Evolutionary conservation across 1,284 basidiomycete genomes (phyloP).

Genomic region (Farysia itapuensis): DNA sequence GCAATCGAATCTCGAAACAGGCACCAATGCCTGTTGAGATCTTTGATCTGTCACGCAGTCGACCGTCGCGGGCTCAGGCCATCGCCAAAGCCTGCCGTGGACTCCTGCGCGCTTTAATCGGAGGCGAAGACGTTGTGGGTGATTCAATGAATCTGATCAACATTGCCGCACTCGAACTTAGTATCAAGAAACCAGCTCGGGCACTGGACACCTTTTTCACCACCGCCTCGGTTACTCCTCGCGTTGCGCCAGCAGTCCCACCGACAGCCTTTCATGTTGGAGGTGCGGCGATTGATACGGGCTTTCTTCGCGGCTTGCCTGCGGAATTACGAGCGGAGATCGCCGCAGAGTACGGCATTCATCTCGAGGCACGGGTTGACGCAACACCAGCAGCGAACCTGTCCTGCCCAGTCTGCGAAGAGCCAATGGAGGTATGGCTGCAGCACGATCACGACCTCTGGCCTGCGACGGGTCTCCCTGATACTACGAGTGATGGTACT

Average conservation of each 20-base stretch:
- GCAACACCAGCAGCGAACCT: not conserved
- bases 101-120: conserved; percentile 22
- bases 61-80: conserved; percentile 7
- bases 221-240: not conserved
- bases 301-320: conserved; percentile 29
- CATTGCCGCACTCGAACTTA: conserved; percentile 46
- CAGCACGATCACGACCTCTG: conserved; percentile 51
- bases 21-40: conserved; percentile 48
- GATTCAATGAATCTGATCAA: conserved; percentile 48
- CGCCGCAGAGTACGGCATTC: conserved; percentile 28
- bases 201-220: conserved; percentile 33
- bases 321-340: conserved; percentile 38
- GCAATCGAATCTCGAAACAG: conserved; percentile 35
- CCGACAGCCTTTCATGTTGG: not conserved
- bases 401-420: conserved; percentile 19
- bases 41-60: conserved; percentile 25
- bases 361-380: not conserved
- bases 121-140: conserved; percentile 31
- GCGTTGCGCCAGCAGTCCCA: not conserved
- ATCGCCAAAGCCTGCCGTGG: conserved; percentile 26
- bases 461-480: conserved; percentile 29
- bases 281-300: conserved; percentile 17
- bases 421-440: conserved; percentile 38
- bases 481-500: too few relatives aligned
- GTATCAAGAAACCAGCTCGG: conserved; percentile 20